Conservation (phyloP, 176 grass and related monocot species). For the Bolboschoenus planiculmis region DNA sequence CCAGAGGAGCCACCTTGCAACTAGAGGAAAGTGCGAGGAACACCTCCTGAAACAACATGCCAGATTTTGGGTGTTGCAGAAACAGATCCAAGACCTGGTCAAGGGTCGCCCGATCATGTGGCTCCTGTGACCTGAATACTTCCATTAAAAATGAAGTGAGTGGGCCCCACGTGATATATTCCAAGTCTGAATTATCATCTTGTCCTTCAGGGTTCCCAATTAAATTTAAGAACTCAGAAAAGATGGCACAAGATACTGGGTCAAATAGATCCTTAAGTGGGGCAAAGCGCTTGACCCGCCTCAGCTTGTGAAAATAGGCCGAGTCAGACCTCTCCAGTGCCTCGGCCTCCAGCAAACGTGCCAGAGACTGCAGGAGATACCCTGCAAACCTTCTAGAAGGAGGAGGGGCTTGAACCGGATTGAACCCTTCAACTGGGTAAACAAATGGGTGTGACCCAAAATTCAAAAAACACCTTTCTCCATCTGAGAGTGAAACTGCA, state of each 20-base stretch:
- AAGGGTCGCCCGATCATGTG: conserved; percentile 54
- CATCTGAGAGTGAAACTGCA: conserved; percentile 76
- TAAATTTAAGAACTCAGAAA: conserved; percentile 54
- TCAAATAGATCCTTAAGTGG: conserved; percentile 56
- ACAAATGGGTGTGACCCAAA: conserved; percentile 71
- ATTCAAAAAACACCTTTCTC: conserved; percentile 70
- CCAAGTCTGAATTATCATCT: conserved; percentile 29
- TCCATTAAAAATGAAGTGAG: conserved; percentile 49
- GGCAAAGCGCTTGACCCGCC: conserved; percentile 68
- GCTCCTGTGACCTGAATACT: conserved; percentile 51
- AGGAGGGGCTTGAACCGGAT: conserved; percentile 58
- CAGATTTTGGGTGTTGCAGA: conserved; percentile 43
- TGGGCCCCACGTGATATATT: conserved; percentile 64
- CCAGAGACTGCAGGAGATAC: conserved; percentile 67
- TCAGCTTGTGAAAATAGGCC: conserved; percentile 75
- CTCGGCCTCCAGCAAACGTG: conserved; percentile 55
- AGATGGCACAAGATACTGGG: conserved; percentile 60
- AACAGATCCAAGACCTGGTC: conserved; percentile 71
- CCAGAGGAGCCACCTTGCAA: conserved; percentile 67
- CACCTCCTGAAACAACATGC: conserved; percentile 52
- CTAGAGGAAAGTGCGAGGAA: conserved; percentile 65
- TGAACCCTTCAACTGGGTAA: conserved; percentile 63
- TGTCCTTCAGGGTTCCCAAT: conserved; percentile 23
- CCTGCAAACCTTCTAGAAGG: conserved; percentile 24
- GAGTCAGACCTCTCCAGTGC: conserved; percentile 69